These are phyloP conservation scores for Xylariales sp. DNA, from an alignment of 2,329 filamentous ascomycete genomes.

Conservation along the genomic window DNA sequence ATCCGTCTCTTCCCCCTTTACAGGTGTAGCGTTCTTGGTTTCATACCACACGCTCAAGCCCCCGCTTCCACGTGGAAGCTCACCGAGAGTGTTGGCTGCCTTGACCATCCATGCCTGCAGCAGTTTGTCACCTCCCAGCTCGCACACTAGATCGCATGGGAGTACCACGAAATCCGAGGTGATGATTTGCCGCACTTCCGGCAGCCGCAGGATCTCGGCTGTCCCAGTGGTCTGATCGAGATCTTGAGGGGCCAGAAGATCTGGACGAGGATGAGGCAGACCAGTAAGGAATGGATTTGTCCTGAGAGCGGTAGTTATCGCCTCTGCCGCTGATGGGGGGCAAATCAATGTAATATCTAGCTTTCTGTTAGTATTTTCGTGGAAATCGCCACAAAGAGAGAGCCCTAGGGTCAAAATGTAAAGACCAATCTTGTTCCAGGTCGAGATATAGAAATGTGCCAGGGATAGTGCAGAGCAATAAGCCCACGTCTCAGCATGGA, in stretches of 20 bases:
- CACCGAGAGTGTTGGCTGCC: constrained; percentile 56
- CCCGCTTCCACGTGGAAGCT: constrained; percentile 54
- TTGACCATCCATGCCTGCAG: constrained; percentile 91
- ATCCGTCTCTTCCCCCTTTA: constrained; percentile 90
- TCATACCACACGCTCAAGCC: constrained; percentile 90
- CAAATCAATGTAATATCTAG: constrained; percentile 60
- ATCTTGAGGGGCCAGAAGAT: constrained; percentile 70
- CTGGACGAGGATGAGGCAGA: constrained; percentile 67
- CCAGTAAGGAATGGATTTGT: constrained; percentile 75
- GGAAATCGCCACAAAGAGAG: no score
- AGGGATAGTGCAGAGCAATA: no score
- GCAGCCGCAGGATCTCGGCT: constrained; percentile 79
- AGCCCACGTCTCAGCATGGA: no score
- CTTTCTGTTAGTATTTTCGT: background rate
- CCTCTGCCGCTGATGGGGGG: constrained; percentile 60
- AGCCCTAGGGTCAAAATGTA: no score
- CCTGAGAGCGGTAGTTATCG: constrained; percentile 66
- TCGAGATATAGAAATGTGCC: no score
- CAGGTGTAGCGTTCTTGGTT: constrained; percentile 67
- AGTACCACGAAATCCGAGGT: constrained; percentile 85
- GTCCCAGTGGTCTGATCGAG: constrained; percentile 84
- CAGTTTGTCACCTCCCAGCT: constrained; percentile 76
- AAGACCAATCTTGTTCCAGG: no score
- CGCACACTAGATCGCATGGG: constrained; percentile 90
- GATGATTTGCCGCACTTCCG: constrained; percentile 74